These are phyloP conservation scores for Trichothecium roseum DNA, from an alignment of 2,329 filamentous ascomycete genomes.

Conservation along the genomic window DNA sequence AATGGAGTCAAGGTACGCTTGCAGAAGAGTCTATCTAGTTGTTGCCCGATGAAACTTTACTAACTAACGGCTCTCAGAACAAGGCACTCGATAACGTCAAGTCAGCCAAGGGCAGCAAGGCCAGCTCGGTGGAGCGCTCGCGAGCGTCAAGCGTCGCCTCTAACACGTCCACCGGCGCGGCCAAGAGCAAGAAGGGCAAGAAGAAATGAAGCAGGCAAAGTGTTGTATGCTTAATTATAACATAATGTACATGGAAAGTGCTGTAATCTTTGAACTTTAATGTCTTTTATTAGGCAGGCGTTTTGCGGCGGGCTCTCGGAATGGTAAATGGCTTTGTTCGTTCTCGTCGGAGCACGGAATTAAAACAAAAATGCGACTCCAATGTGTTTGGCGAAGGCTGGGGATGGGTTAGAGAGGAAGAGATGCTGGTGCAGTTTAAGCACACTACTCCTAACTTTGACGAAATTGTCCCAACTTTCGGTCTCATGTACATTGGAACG, in stretches of 20 bases:
- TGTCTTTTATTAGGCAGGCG: too few relatives aligned
- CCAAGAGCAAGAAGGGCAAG: slow-evolving; percentile 38
- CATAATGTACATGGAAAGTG: not conserved
- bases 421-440: too few relatives aligned
- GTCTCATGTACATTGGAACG: too few relatives aligned
- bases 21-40: not conserved
- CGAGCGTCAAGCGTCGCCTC: slow-evolving; percentile 84
- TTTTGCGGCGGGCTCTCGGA: too few relatives aligned
- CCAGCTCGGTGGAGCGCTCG: slow-evolving; percentile 66
- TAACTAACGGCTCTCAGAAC: slow-evolving; percentile 47
- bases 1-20: slow-evolving; percentile 67
- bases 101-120: slow-evolving; percentile 56
- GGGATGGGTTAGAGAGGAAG: too few relatives aligned
- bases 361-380: too few relatives aligned
- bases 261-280: not conserved
- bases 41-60: slow-evolving; percentile 1
- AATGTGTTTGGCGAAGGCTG: too few relatives aligned
- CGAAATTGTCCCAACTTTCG: too few relatives aligned
- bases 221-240: too few relatives aligned
- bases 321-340: too few relatives aligned
- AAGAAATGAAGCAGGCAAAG: slow-evolving; percentile 12
- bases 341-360: too few relatives aligned
- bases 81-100: slow-evolving; percentile 89
- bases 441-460: too few relatives aligned
- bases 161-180: slow-evolving; percentile 39